Evolutionary conservation across 148 eudicot genomes (phyloP).

Genomic region (Cornus kousa): DNA sequence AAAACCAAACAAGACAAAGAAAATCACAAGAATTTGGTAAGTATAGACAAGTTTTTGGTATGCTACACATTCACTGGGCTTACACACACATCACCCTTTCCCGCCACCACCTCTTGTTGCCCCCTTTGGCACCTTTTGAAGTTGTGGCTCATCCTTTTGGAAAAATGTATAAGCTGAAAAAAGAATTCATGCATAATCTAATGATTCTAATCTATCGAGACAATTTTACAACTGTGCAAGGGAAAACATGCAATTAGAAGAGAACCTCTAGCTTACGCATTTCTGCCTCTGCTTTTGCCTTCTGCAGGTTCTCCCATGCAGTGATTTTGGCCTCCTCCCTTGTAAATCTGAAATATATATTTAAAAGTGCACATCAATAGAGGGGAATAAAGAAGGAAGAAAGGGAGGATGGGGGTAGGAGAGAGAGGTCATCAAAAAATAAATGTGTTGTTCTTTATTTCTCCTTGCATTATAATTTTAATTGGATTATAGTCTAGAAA

Average conservation of each 20-base stretch:
- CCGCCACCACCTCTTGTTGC: too few species aligned
- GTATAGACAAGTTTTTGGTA: too few species aligned
- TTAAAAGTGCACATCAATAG: background rate
- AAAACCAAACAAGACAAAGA: background rate
- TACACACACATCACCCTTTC: too few species aligned
- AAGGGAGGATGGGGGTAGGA: too few species aligned
- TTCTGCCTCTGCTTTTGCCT: slow-evolving; percentile 96
- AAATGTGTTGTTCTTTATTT: background rate
- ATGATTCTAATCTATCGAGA: background rate
- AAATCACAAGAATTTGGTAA: too few species aligned
- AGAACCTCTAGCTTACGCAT: slow-evolving; percentile 88
- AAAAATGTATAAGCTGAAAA: too few species aligned
- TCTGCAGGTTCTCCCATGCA: slow-evolving; percentile 98
- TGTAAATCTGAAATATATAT: slow-evolving; percentile 40
- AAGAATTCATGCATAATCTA: background rate
- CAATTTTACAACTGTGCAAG: background rate
- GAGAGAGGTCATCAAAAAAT: background rate
- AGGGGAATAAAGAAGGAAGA: background rate
- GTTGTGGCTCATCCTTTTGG: too few species aligned
- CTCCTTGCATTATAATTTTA: background rate
- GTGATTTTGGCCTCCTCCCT: slow-evolving; percentile 87
- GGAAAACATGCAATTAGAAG: slow-evolving; percentile 10
- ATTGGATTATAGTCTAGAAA: too few species aligned
- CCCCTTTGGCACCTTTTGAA: too few species aligned
- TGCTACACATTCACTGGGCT: too few species aligned